phyloP scores from a whole-genome alignment of 345 rosid genomes.

The Ricinus communis region DNA sequence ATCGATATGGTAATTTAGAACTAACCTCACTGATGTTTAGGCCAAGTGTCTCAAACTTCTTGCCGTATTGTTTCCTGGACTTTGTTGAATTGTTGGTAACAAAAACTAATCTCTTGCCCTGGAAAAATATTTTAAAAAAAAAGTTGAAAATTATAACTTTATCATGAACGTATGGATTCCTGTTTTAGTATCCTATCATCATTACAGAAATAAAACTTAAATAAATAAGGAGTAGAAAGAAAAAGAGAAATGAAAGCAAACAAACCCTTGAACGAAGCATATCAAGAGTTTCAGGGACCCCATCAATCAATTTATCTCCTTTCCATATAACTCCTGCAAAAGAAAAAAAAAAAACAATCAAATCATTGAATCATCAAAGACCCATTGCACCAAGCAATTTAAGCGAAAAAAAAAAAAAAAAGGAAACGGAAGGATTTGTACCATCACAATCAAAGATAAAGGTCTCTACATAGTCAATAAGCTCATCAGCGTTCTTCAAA shows the following conservation, averaged over 20 bases:
- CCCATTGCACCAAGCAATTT: background rate
- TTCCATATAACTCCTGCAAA: constrained; percentile 94
- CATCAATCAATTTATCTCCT: constrained; percentile 91
- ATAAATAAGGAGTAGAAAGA: background rate
- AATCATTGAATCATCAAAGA: background rate
- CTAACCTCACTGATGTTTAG: constrained; percentile 73
- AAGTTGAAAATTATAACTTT: no score
- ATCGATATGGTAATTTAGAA: background rate
- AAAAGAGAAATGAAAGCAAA: constrained; percentile 2
- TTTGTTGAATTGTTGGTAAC: constrained; percentile 96
- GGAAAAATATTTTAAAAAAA: background rate
- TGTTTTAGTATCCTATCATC: background rate
- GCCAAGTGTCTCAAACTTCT: constrained; percentile 92
- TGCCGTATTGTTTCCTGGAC: constrained; percentile 95
- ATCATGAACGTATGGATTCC: background rate
- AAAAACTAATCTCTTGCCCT: constrained; percentile 94
- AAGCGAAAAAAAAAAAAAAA: background rate
- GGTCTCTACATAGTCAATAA: constrained; percentile 86
- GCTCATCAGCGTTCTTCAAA: constrained; percentile 73
- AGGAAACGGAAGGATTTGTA: constrained; percentile 20
- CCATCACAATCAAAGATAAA: constrained; percentile 97
- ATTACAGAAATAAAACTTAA: background rate
- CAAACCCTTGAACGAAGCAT: constrained; percentile 91
- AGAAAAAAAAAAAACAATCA: background rate
- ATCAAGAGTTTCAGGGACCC: constrained; percentile 92